phyloP scores from a whole-genome alignment of 139 green algal species.

The Micractinium conductrix region DNA sequence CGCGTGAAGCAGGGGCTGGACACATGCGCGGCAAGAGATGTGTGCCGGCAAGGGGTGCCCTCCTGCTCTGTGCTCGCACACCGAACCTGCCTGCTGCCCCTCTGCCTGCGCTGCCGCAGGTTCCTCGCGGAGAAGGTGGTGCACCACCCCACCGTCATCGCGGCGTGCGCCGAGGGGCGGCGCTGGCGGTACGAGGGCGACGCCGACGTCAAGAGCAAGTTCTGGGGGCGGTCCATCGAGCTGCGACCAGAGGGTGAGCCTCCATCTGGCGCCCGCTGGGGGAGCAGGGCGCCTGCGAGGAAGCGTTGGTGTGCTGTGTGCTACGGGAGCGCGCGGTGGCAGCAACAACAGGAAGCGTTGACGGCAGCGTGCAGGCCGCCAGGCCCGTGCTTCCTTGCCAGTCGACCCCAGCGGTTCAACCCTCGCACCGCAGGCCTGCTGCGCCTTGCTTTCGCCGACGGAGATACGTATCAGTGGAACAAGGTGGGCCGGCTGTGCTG shows the following conservation, averaged over 20 bases:
- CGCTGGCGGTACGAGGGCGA: constrained; percentile 80
- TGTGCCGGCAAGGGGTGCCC: too few relatives aligned
- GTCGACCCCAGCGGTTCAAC: too few relatives aligned
- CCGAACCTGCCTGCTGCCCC: too few relatives aligned
- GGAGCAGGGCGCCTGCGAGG: too few relatives aligned
- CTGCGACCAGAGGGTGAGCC: constrained; percentile 69
- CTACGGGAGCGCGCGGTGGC: too few relatives aligned
- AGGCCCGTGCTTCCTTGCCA: background rate
- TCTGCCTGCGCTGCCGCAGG: background rate
- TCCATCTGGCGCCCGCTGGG: too few relatives aligned
- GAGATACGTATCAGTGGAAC: constrained; percentile 80
- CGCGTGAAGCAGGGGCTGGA: too few relatives aligned
- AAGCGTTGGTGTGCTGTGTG: too few relatives aligned
- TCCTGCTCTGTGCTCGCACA: too few relatives aligned
- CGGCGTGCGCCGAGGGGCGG: constrained; percentile 65
- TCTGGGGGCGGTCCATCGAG: constrained; percentile 93
- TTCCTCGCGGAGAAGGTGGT: constrained; percentile 78
- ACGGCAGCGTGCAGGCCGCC: background rate
- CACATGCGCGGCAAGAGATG: too few relatives aligned
- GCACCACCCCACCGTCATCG: constrained; percentile 87
- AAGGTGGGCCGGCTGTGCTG: constrained; percentile 79
- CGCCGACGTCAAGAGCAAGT: constrained; percentile 88
- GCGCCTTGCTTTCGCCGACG: constrained; percentile 71
- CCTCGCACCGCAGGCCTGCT: constrained; percentile 59
- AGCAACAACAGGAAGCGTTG: too few relatives aligned